Percentiles rank a stretch among this genome's conserved stretches.
Conservation (phyloP, 495 filamentous ascomycete genomes). For the Cenococcum geophilum region DNA sequence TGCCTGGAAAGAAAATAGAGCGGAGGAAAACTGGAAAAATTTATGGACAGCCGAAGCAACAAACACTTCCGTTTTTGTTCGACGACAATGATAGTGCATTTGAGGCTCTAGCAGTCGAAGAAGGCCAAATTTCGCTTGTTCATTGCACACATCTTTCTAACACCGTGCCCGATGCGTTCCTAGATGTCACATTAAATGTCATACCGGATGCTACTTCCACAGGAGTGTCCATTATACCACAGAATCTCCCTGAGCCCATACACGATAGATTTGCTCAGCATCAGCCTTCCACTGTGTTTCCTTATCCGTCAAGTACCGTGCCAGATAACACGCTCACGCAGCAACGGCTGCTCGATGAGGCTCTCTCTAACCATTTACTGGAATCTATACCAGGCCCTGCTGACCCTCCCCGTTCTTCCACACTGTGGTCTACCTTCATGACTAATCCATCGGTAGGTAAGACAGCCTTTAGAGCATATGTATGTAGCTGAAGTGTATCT, state of each 20-base stretch:
- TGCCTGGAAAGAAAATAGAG: neutral
- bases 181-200: neutral
- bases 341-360: constrained; percentile 26
- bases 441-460: constrained; percentile 16
- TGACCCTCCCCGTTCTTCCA: constrained; percentile 22
- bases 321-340: constrained; percentile 30
- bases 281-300: constrained; percentile 25
- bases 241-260: constrained; percentile 17
- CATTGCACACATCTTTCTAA: neutral
- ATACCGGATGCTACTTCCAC: neutral
- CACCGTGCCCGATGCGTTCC: neutral
- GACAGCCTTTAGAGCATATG: neutral
- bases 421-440: constrained; percentile 30
- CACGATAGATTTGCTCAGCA: constrained; percentile 19
- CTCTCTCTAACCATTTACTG: constrained; percentile 15
- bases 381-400: constrained; percentile 5
- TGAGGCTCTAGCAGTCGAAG: neutral
- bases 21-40: neutral
- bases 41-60: neutral
- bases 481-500: neutral
- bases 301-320: constrained; percentile 28
- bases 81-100: neutral
- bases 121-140: neutral
- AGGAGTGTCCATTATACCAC: neutral
- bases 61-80: neutral